These are phyloP conservation scores for Pascua guehoae DNA, from an alignment of 1,284 basidiomycete genomes.

Conservation along the genomic window DNA sequence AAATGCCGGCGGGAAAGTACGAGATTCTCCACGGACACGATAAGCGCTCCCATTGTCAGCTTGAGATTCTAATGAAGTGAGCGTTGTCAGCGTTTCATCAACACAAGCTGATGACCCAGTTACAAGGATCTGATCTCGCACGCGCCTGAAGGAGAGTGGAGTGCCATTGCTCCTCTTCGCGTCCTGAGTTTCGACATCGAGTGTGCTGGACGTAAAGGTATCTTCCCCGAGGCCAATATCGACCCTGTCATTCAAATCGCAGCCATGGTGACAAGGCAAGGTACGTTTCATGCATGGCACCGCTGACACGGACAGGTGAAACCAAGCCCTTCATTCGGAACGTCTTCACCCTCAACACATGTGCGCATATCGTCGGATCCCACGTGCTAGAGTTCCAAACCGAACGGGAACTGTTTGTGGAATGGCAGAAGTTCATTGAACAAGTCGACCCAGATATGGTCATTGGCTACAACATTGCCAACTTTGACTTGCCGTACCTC, in stretches of 20 bases:
- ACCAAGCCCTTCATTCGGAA: conserved; percentile 87
- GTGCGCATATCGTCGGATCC: conserved; percentile 88
- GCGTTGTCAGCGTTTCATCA: conserved; percentile 25
- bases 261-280: conserved; percentile 94
- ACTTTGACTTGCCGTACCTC: conserved; percentile 92
- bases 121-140: conserved; percentile 81
- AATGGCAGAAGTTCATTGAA: conserved; percentile 81
- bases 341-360: conserved; percentile 90
- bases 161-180: conserved; percentile 80
- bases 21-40: conserved; percentile 57
- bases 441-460: conserved; percentile 87
- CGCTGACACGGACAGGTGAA: conserved; percentile 61
- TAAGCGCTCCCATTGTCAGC: conserved; percentile 76
- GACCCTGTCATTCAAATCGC: conserved; percentile 97
- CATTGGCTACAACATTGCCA: conserved; percentile 87
- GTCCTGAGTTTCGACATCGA: conserved; percentile 96
- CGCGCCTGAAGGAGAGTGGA: conserved; percentile 83
- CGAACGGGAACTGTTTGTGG: conserved; percentile 67
- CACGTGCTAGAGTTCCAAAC: conserved; percentile 82
- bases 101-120: conserved; percentile 49
- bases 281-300: conserved; percentile 50
- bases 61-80: conserved; percentile 74
- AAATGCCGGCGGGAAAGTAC: conserved; percentile 77
- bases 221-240: conserved; percentile 81
- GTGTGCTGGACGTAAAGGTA: conserved; percentile 90